Conservation (phyloP, 352 stramenopile species). For the Pythium angustatum region DNA sequence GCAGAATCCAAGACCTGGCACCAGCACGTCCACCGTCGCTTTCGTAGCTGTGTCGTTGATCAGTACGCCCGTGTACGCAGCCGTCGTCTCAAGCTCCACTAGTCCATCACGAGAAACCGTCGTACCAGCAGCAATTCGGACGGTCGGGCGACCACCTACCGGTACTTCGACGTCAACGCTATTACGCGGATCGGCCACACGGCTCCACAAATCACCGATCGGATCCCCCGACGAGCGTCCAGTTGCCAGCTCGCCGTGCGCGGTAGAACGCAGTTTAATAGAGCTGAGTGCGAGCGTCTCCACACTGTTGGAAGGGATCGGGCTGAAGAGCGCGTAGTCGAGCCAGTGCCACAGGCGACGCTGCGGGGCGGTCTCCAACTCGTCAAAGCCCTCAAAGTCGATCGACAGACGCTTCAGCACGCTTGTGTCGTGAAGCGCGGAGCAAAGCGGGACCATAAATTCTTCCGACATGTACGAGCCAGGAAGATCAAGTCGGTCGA, state of each 20-base stretch:
- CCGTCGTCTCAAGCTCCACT: neutral
- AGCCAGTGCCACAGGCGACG: neutral
- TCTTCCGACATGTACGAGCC: neutral
- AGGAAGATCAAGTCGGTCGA: neutral
- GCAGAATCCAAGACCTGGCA: constrained; percentile 1
- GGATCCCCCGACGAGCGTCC: neutral
- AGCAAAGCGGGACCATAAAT: neutral
- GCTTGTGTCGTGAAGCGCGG: neutral
- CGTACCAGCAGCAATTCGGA: neutral
- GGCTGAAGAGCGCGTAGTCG: constrained; percentile 6
- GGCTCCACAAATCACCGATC: neutral
- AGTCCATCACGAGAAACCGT: neutral
- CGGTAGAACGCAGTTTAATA: neutral
- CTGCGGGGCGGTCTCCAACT: neutral
- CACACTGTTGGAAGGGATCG: neutral
- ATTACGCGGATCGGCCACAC: neutral
- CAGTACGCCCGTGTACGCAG: neutral
- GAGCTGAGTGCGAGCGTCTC: neutral
- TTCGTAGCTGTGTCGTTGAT: neutral
- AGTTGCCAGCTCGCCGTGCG: neutral
- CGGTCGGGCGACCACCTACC: neutral
- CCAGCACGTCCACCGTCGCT: neutral
- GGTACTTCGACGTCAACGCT: neutral
- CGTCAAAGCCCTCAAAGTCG: neutral
- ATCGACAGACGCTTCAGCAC: neutral